Conservation (phyloP, 495 filamentous ascomycete species). For the Bacidia gigantensis region DNA sequence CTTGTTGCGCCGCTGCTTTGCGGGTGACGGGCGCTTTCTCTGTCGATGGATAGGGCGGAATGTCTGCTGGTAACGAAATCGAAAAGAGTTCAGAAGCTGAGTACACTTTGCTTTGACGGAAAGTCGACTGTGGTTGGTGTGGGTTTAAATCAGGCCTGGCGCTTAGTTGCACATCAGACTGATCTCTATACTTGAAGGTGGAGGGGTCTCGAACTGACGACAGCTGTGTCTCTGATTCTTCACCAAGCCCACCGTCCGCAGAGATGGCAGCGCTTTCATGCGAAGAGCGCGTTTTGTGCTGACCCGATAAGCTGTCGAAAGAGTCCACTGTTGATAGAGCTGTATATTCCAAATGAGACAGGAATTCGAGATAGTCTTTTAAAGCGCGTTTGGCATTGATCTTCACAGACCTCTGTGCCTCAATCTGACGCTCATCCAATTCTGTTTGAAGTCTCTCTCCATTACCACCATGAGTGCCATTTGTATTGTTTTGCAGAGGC, state of each 20-base stretch:
- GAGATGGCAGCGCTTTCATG: background rate
- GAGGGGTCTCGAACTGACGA: too few relatives aligned
- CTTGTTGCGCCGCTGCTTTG: slow-evolving; percentile 13
- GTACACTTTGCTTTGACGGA: slow-evolving; percentile 22
- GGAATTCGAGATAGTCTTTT: slow-evolving; percentile 52
- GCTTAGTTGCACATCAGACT: too few relatives aligned
- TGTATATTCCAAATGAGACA: slow-evolving; percentile 63
- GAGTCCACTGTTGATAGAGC: slow-evolving; percentile 57
- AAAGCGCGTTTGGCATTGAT: slow-evolving; percentile 59
- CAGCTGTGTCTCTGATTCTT: too few relatives aligned
- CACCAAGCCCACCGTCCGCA: background rate
- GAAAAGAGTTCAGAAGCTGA: slow-evolving; percentile 42
- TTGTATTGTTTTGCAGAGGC: background rate
- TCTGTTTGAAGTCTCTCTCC: slow-evolving; percentile 14
- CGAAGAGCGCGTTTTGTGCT: background rate
- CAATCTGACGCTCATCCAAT: slow-evolving; percentile 32
- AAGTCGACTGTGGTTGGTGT: background rate
- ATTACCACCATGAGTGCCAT: background rate
- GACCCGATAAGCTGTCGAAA: slow-evolving; percentile 31
- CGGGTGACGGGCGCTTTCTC: slow-evolving; percentile 20
- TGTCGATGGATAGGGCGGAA: slow-evolving; percentile 42
- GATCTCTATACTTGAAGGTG: too few relatives aligned
- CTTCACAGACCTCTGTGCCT: slow-evolving; percentile 52
- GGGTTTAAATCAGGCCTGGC: too few relatives aligned
- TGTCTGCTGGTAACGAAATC: slow-evolving; percentile 37